Evolutionary conservation across 2,329 filamentous ascomycete species (phyloP), one percentile per base, ranked within the genome.

Genomic region (Cladophialophora chaetospira): DNA sequence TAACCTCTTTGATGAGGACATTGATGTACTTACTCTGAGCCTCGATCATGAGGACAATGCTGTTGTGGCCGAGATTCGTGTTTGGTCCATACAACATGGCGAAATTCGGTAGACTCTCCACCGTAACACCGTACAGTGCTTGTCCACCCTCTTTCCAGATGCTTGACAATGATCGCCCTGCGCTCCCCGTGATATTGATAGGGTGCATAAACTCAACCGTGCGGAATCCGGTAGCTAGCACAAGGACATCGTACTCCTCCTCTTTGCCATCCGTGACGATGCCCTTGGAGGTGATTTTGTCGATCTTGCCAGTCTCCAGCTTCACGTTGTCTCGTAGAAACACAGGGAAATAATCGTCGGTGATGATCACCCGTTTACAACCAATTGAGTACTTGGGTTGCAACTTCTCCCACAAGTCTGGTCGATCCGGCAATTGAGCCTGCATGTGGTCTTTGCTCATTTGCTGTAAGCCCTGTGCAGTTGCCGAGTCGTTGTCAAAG

Each of bases 21-120:
- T 77, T 80, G 55, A 84, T 75, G 64, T 84, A 84, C 2, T 77
- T 74, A 2, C 72, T 75, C 63, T 85, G 82, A 2, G 81, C 76
- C 65, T 85, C 82, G 58, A 84, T 82, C 81, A 84, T 85, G n/a
- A 84, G 71, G 61, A 84, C 80, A 63, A 84, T 84, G 52, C 73
- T 77, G 59, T 82, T 83, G 66, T 82, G 79, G 0, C 79, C 82
- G 53, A 79, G 71, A 50, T 79, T 80, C 1, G 79, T 83, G 66
- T 83, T 84, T 2, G 80, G 82, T 0, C 82, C 82, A 66, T 83
- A 84, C 47, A 84, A 72, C 74, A 83, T 80, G 44, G 72, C 79
- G 60, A 83, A 83, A 57, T 83, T 83, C 1, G 80, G 80, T 46
- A 83, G 70, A 4, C 72, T 71, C 51, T 80, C 77, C 3, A 82